Percentiles rank a stretch among this genome's conserved stretches.
Evolutionary conservation across 306 rosid species (phyloP).

Genomic region (Quillaja saponaria): DNA sequence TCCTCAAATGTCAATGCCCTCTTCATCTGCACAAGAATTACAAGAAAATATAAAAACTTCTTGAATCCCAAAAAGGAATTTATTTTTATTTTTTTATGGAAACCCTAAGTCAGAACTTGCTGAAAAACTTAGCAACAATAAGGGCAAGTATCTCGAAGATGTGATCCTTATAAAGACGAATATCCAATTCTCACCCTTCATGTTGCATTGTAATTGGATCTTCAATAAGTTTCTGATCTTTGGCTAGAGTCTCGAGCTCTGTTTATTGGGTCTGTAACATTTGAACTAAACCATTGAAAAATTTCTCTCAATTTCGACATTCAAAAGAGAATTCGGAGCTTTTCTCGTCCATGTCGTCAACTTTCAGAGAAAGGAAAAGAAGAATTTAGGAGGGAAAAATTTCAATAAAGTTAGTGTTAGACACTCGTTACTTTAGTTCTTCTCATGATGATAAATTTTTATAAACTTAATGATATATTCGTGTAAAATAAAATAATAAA

Average conservation of each 20-base stretch:
- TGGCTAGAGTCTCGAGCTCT: conserved; percentile 59
- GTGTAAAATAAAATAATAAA: too few relatives aligned
- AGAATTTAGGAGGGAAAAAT: neutral
- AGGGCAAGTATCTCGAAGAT: conserved; percentile 48
- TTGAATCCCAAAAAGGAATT: neutral
- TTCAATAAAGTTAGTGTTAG: too few relatives aligned
- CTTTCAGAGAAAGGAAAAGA: conserved; percentile 12
- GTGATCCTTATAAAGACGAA: conserved; percentile 42
- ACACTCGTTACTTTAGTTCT: too few relatives aligned
- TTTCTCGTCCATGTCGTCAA: conserved; percentile 40
- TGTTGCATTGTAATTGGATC: conserved; percentile 57
- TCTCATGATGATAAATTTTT: too few relatives aligned
- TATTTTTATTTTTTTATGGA: neutral
- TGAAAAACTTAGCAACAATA: neutral
- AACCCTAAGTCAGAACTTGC: conserved; percentile 35
- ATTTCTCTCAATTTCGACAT: conserved; percentile 57
- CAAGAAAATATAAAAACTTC: neutral
- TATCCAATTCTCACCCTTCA: conserved; percentile 56
- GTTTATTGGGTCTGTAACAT: conserved; percentile 57
- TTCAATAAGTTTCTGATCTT: conserved; percentile 53
- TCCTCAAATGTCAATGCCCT: conserved; percentile 44
- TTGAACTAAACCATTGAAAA: conserved; percentile 49
- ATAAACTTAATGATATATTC: too few relatives aligned
- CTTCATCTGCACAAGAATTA: conserved; percentile 48
- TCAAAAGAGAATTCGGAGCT: conserved; percentile 29